phyloP scores from a whole-genome alignment of 257 asterid genomes.

The Solanum neorickii region DNA sequence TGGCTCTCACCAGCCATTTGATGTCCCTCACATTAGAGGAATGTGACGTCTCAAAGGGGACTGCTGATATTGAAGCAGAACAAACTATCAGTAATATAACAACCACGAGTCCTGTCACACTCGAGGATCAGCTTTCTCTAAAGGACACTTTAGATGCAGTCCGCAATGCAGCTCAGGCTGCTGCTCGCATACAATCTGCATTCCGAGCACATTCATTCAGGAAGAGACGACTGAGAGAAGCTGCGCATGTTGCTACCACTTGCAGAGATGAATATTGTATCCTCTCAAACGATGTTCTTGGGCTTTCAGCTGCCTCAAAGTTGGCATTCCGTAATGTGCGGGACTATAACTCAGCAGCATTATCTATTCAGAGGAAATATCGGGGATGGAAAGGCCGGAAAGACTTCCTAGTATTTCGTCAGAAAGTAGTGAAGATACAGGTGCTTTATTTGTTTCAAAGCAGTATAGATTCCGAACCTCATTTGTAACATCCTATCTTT shows the following conservation, averaged over 20 bases:
- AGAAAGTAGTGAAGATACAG: conserved; percentile 95
- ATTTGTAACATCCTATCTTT: neutral
- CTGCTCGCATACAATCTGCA: conserved; percentile 97
- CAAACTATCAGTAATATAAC: conserved; percentile 40
- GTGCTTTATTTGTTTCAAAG: conserved; percentile 15
- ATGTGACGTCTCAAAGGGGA: conserved; percentile 67
- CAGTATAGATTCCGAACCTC: neutral
- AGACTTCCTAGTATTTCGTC: conserved; percentile 72
- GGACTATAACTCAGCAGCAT: conserved; percentile 64
- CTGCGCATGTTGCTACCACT: conserved; percentile 11
- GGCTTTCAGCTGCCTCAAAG: conserved; percentile 56
- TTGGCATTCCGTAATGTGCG: conserved; percentile 46
- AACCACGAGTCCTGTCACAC: conserved; percentile 12
- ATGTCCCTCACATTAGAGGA: conserved; percentile 67
- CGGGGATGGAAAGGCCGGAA: conserved; percentile 87
- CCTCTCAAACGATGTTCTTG: conserved; percentile 31
- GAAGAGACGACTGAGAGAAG: conserved; percentile 55
- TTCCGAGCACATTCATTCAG: conserved; percentile 93
- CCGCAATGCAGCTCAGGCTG: conserved; percentile 84
- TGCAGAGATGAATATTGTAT: conserved; percentile 39
- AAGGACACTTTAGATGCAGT: conserved; percentile 70
- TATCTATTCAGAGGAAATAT: conserved; percentile 85
- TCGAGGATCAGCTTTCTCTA: conserved; percentile 64
- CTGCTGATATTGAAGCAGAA: conserved; percentile 80
- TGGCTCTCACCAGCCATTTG: conserved; percentile 73